Evolutionary conservation across 768 basidiomycete species (phyloP).

Genomic region (Phaffia tasmanica): DNA sequence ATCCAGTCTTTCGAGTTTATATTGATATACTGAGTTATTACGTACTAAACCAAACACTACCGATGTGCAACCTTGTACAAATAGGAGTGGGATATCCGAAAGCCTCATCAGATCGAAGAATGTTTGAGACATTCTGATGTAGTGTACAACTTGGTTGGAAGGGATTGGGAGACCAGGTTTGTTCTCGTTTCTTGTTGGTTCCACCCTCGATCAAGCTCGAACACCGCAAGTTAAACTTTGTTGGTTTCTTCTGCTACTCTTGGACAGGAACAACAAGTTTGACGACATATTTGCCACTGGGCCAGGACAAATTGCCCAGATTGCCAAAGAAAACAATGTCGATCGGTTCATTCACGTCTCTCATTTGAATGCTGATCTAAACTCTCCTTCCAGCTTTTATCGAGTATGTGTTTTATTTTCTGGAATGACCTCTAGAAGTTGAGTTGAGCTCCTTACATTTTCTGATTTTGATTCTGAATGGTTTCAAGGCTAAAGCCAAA

Average conservation of each 20-base stretch:
- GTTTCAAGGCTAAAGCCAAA: conserved; percentile 53
- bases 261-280: conserved; percentile 70
- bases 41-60: too few species aligned
- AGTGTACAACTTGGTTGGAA: conserved; percentile 89
- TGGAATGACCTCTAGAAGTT: background rate
- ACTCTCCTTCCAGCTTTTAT: conserved; percentile 73
- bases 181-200: conserved; percentile 7
- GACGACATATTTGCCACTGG: conserved; percentile 60
- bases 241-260: background rate
- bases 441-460: background rate
- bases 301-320: conserved; percentile 67
- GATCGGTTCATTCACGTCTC: conserved; percentile 85
- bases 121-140: conserved; percentile 89
- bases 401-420: conserved; percentile 36
- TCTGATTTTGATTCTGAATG: background rate
- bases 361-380: conserved; percentile 74
- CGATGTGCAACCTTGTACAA: too few species aligned
- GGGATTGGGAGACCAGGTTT: conserved; percentile 92
- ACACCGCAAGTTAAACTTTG: background rate
- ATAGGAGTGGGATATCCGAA: conserved; percentile 91
- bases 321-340: conserved; percentile 66
- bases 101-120: conserved; percentile 81
- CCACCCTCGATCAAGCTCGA: background rate
- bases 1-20: background rate
- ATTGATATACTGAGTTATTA: background rate